Percentiles rank a stretch among this genome's conserved stretches.
Evolutionary conservation across 2,329 filamentous ascomycete genomes (phyloP).

Genomic region (Cyanodermella asteris): DNA sequence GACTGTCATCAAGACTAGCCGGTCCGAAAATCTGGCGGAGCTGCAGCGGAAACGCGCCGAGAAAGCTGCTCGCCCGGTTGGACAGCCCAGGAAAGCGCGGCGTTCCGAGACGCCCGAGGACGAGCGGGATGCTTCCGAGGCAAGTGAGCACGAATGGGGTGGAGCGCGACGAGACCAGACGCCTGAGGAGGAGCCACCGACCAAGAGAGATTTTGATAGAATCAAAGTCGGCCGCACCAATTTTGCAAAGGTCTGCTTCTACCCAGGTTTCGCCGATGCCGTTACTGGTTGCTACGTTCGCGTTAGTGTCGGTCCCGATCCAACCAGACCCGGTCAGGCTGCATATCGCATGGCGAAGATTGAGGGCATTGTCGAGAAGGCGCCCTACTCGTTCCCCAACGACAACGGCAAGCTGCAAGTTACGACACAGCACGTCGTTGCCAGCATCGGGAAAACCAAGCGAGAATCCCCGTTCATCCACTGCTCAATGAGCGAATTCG

Average conservation of each 20-base stretch:
- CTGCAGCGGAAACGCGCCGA: constrained; percentile 23
- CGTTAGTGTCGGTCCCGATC: constrained; percentile 60
- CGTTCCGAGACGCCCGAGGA: constrained; percentile 36
- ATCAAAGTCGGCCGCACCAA: constrained; percentile 65
- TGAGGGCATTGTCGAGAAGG: constrained; percentile 33
- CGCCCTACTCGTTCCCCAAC: constrained; percentile 62
- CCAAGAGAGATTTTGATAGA: constrained; percentile 63
- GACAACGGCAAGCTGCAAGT: constrained; percentile 54
- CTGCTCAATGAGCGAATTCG: constrained; percentile 67
- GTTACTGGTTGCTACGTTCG: constrained; percentile 72
- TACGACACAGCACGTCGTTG: constrained; percentile 66
- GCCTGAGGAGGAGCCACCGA: constrained; percentile 36
- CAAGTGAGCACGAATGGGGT: constrained; percentile 64
- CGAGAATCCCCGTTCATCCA: constrained; percentile 77
- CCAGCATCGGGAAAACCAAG: constrained; percentile 62
- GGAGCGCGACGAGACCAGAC: constrained; percentile 31
- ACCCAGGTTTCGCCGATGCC: constrained; percentile 64
- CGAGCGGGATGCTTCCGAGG: constrained; percentile 42
- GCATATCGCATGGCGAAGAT: constrained; percentile 78
- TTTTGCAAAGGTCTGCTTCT: constrained; percentile 82
- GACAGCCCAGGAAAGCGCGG: constrained; percentile 41
- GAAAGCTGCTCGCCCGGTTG: constrained; percentile 13
- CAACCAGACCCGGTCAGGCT: constrained; percentile 45
- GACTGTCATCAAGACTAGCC: constrained; percentile 45
- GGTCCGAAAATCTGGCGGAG: constrained; percentile 32